A percentile compares a stretch with the other conserved stretches of the same genome.
Conservation (phyloP, 1,284 basidiomycete species). For the Takashimella koratensis region DNA sequence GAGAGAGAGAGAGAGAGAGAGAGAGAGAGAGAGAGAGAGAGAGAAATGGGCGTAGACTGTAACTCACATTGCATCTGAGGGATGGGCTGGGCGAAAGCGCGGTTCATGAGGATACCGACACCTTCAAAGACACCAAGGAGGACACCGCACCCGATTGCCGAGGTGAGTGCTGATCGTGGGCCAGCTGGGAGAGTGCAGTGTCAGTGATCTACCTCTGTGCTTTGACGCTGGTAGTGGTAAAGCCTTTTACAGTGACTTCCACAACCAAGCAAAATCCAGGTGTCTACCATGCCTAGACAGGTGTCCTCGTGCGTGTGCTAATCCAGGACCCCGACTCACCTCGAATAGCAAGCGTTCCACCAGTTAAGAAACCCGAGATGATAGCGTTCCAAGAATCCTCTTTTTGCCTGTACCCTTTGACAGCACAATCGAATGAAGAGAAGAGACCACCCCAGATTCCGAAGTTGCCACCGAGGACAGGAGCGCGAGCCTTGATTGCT, state of each 20-base stretch:
- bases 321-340: constrained; percentile 64
- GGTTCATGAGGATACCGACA: constrained; percentile 48
- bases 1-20: background rate
- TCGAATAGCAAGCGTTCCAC: constrained; percentile 89
- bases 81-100: constrained; percentile 48
- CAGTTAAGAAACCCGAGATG: constrained; percentile 96
- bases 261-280: too few species aligned
- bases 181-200: constrained; percentile 68
- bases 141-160: constrained; percentile 93
- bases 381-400: constrained; percentile 99
- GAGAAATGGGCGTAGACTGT: background rate
- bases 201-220: too few species aligned
- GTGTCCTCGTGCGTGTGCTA: too few species aligned
- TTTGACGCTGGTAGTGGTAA: too few species aligned
- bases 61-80: constrained; percentile 46
- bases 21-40: background rate
- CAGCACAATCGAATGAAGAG: constrained; percentile 94
- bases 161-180: constrained; percentile 81
- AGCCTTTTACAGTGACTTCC: too few species aligned
- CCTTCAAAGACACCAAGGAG: constrained; percentile 89
- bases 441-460: constrained; percentile 98
- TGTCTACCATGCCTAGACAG: too few species aligned
- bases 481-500: constrained; percentile 96
- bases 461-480: constrained; percentile 96
- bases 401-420: constrained; percentile 96